These are phyloP conservation scores for Toxicodendron radicans DNA, from an alignment of 345 rosid species.

Conservation along the genomic window DNA sequence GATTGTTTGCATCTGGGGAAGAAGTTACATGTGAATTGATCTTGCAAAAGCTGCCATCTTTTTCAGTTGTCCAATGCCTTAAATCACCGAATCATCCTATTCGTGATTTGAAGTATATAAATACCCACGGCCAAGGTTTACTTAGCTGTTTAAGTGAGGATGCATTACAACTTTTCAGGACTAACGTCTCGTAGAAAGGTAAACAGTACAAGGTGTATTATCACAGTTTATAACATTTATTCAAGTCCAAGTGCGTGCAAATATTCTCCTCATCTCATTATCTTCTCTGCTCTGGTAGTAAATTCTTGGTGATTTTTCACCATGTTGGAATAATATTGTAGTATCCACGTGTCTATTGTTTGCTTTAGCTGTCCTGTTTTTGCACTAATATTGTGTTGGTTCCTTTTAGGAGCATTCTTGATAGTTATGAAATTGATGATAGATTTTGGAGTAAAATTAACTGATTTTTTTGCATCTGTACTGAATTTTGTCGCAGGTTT, in stretches of 20 bases:
- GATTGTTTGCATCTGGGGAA: conserved; percentile 62
- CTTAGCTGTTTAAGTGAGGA: conserved; percentile 67
- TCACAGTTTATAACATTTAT: background rate
- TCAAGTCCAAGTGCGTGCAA: background rate
- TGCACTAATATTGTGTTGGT: background rate
- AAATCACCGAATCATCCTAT: conserved; percentile 49
- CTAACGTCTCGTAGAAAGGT: conserved; percentile 24
- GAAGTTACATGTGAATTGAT: conserved; percentile 51
- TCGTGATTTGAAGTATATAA: conserved; percentile 57
- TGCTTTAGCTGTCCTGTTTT: background rate
- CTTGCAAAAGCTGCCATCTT: conserved; percentile 68
- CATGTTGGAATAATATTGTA: background rate
- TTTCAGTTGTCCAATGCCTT: conserved; percentile 43
- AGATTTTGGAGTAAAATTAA: background rate
- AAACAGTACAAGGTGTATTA: background rate
- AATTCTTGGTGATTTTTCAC: background rate
- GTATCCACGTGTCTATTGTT: background rate
- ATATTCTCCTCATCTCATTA: background rate
- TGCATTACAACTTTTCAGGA: conserved; percentile 57
- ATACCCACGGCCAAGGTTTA: conserved; percentile 30
- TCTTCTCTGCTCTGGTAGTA: background rate
- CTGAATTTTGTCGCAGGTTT: conserved; percentile 5
- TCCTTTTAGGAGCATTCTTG: background rate
- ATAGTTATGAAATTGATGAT: background rate
- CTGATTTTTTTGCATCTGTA: background rate